Conservation (phyloP, 2,329 filamentous ascomycete genomes). For the Raffaelea arxii region DNA sequence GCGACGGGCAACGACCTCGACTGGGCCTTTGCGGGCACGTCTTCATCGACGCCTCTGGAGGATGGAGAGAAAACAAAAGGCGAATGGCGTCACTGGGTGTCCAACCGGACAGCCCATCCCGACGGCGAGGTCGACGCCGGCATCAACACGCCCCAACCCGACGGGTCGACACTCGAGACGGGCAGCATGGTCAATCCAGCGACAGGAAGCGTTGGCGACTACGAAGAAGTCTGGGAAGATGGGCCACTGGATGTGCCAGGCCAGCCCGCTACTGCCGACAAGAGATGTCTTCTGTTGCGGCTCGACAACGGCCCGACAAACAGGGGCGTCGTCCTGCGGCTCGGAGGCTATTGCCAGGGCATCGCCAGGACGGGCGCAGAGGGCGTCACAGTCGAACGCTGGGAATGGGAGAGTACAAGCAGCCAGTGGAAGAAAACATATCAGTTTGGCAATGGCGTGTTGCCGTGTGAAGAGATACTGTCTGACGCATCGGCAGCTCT, state of each 20-base stretch:
- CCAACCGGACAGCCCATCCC: constrained; percentile 34
- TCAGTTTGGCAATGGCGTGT: constrained; percentile 1
- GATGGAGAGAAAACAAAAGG: constrained; percentile 20
- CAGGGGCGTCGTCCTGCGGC: constrained; percentile 40
- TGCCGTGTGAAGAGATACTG: constrained; percentile 6
- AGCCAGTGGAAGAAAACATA: constrained; percentile 2
- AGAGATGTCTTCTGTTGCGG: constrained; percentile 33
- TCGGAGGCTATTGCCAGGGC: constrained; percentile 48
- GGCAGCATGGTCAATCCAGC: constrained; percentile 51
- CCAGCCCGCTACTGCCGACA: no score
- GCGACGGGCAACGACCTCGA: constrained; percentile 31
- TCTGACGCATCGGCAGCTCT: not conserved
- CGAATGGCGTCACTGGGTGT: constrained; percentile 50
- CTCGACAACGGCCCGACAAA: constrained; percentile 21
- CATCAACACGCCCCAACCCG: constrained; percentile 37
- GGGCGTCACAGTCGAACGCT: constrained; percentile 41
- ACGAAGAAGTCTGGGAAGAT: constrained; percentile 59
- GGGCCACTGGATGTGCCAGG: no score
- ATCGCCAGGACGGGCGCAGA: constrained; percentile 34
- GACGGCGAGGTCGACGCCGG: constrained; percentile 42
- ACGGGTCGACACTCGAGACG: constrained; percentile 40
- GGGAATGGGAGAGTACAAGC: constrained; percentile 29
- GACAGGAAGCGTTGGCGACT: constrained; percentile 38
- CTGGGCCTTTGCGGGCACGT: constrained; percentile 56
- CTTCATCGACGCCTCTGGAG: constrained; percentile 25